A percentile compares a stretch with the other conserved stretches of the same genome.
Evolutionary conservation across 164 flowering plant genomes (phyloP).

Genomic region (Aristolochia contorta): DNA sequence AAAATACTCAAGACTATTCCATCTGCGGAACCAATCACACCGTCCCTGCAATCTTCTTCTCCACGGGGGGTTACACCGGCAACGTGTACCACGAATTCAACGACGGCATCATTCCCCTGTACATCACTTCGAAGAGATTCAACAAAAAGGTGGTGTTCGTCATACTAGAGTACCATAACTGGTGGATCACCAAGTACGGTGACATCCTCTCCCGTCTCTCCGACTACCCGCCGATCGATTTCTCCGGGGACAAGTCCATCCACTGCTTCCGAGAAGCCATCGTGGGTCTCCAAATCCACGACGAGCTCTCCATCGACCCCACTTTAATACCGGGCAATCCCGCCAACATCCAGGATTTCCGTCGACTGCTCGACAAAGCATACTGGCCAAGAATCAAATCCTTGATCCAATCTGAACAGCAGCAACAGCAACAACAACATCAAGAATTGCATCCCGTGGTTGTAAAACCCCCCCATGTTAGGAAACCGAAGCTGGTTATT

Average conservation of each 20-base stretch:
- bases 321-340: constrained; percentile 37
- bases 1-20: constrained; percentile 11
- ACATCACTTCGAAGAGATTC: constrained; percentile 68
- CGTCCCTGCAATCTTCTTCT: constrained; percentile 82
- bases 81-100: constrained; percentile 93
- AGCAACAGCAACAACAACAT: constrained; percentile 21
- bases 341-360: constrained; percentile 50
- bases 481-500: constrained; percentile 55
- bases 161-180: constrained; percentile 67
- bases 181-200: constrained; percentile 81
- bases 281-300: constrained; percentile 74
- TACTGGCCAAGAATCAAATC: constrained; percentile 59
- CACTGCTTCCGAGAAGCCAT: constrained; percentile 82
- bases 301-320: constrained; percentile 70
- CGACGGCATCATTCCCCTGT: constrained; percentile 81
- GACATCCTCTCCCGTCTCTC: constrained; percentile 59
- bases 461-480: background rate
- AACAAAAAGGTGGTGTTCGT: constrained; percentile 73
- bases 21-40: constrained; percentile 59
- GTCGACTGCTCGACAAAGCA: constrained; percentile 46
- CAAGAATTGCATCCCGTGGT: constrained; percentile 1
- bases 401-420: constrained; percentile 37
- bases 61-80: constrained; percentile 91
- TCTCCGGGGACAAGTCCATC: constrained; percentile 28
- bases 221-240: constrained; percentile 61